Percentiles rank a stretch among this genome's conserved stretches.
Evolutionary conservation across 257 asterid genomes (phyloP).

Genomic region (Catharanthus roseus): DNA sequence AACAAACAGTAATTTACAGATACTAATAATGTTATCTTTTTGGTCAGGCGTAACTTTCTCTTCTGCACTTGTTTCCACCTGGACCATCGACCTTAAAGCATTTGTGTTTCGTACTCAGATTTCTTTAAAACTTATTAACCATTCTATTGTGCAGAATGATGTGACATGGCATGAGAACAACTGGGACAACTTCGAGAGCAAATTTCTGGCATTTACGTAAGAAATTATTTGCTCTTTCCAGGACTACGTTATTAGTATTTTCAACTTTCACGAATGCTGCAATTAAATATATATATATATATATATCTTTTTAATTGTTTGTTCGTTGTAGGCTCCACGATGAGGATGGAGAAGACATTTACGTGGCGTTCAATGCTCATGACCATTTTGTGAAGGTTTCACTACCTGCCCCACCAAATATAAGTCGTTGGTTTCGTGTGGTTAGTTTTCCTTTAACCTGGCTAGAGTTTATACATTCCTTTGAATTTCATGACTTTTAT

Average conservation of each 20-base stretch:
- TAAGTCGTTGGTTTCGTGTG: conserved; percentile 72
- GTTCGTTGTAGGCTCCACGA: conserved; percentile 63
- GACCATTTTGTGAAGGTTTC: conserved; percentile 48
- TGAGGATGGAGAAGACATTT: conserved; percentile 64
- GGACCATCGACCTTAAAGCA: not conserved
- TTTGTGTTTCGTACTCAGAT: not conserved
- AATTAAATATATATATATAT: not conserved
- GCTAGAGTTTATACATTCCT: not conserved
- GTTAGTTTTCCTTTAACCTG: conserved; percentile 41
- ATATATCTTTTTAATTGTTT: no score
- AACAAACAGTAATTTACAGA: not conserved
- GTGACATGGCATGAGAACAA: conserved; percentile 96
- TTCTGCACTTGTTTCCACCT: no score
- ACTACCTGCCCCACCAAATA: conserved; percentile 68
- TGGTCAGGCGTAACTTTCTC: no score
- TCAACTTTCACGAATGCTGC: not conserved
- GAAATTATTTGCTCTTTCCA: conserved; percentile 18
- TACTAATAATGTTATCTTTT: not conserved
- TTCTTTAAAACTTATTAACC: conserved; percentile 4
- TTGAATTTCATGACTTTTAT: not conserved
- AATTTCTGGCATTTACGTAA: conserved; percentile 94
- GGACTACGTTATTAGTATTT: not conserved
- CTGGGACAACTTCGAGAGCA: conserved; percentile 83
- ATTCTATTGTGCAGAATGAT: conserved; percentile 51
- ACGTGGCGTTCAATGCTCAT: conserved; percentile 83